Evolutionary conservation across 805 yeast species (phyloP).

Genomic region (Candida palmyrensis): DNA sequence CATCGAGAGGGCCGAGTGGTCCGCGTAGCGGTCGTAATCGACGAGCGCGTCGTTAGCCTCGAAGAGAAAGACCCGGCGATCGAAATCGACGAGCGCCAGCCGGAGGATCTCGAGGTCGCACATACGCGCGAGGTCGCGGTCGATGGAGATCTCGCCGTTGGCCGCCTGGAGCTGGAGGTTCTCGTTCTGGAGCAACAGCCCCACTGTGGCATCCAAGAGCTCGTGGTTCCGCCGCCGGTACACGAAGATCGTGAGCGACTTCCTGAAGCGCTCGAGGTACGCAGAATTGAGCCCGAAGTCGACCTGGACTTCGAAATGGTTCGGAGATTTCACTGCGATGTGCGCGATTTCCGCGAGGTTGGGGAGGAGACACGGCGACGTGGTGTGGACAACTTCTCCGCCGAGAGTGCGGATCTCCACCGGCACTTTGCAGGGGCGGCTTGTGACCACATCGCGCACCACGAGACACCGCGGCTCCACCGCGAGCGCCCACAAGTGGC

Average conservation of each 20-base stretch:
- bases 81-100: conserved; percentile 17
- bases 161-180: conserved; percentile 23
- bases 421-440: conserved; percentile 46
- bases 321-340: conserved; percentile 43
- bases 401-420: conserved; percentile 34
- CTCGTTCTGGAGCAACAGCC: conserved; percentile 30
- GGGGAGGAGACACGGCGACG: conserved; percentile 71
- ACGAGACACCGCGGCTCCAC: conserved; percentile 79
- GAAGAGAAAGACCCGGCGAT: conserved; percentile 24
- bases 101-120: conserved; percentile 19
- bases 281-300: conserved; percentile 37
- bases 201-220: conserved; percentile 27
- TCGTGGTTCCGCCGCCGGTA: conserved; percentile 42
- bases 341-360: conserved; percentile 43
- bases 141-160: conserved; percentile 20
- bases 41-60: conserved; percentile 16
- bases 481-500: conserved; percentile 88
- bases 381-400: conserved; percentile 27
- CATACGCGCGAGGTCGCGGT: conserved; percentile 19
- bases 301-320: conserved; percentile 51
- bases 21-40: conserved; percentile 12
- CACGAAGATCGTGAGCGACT: conserved; percentile 46
- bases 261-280: conserved; percentile 39
- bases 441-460: conserved; percentile 62
- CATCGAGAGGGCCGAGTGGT: conserved; percentile 35